Evolutionary conservation across 805 yeast species (phyloP).

Genomic region (Suhomyces sp.): DNA sequence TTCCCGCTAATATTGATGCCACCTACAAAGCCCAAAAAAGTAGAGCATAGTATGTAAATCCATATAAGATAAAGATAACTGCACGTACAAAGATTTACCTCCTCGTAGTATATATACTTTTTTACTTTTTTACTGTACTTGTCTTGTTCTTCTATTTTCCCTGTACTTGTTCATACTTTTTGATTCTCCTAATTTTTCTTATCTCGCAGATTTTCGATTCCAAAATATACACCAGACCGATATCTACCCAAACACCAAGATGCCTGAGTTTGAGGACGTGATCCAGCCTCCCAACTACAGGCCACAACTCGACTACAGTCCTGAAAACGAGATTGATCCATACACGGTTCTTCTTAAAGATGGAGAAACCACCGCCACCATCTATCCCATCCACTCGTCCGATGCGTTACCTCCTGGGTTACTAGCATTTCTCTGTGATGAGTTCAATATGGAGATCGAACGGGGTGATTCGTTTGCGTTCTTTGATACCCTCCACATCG

Average conservation of each 20-base stretch:
- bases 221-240: constrained; percentile 8
- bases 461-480: constrained; percentile 86
- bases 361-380: constrained; percentile 89
- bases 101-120: too few species aligned
- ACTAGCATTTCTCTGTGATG: constrained; percentile 80
- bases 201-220: neutral
- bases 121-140: too few species aligned
- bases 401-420: constrained; percentile 74
- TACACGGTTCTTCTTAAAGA: constrained; percentile 79
- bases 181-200: too few species aligned
- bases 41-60: too few species aligned
- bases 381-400: constrained; percentile 74
- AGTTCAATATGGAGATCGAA: constrained; percentile 88
- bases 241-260: constrained; percentile 26
- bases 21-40: too few species aligned
- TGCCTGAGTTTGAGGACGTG: constrained; percentile 53
- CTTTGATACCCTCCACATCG: constrained; percentile 72
- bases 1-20: too few species aligned
- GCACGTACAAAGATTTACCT: too few species aligned
- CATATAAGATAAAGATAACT: too few species aligned
- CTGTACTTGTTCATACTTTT: too few species aligned
- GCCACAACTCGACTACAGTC: constrained; percentile 39
- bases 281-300: constrained; percentile 47
- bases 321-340: constrained; percentile 47
- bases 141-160: too few species aligned